These are phyloP conservation scores for Trametes punicea DNA, from an alignment of 768 basidiomycete species.

Conservation along the genomic window DNA sequence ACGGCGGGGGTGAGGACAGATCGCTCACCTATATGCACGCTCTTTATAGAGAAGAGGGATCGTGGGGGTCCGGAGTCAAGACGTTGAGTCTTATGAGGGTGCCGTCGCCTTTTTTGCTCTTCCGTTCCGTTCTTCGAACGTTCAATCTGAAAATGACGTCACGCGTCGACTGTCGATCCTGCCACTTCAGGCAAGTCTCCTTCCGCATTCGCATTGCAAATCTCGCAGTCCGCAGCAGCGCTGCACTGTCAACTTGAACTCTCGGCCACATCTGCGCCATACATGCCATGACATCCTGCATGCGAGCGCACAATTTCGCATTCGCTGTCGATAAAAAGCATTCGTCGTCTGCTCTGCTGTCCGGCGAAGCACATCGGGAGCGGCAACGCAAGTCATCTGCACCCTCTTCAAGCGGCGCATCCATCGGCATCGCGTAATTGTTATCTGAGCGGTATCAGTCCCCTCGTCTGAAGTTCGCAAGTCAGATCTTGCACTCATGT, in stretches of 20 bases:
- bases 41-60: neutral
- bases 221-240: neutral
- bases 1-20: conserved; percentile 1
- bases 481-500: neutral
- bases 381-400: conserved; percentile 3
- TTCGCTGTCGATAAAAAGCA: too few relatives aligned
- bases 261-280: too few relatives aligned
- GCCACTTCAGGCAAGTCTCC: conserved; percentile 4
- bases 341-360: too few relatives aligned
- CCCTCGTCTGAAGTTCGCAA: conserved; percentile 8
- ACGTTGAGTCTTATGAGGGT: neutral
- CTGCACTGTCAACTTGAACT: neutral
- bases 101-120: neutral
- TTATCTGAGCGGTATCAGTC: conserved; percentile 22
- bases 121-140: neutral
- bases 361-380: neutral
- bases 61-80: conserved; percentile 7
- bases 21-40: neutral
- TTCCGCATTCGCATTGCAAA: conserved; percentile 6
- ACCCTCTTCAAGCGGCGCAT: conserved; percentile 2
- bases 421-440: conserved; percentile 4
- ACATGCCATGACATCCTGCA: too few relatives aligned
- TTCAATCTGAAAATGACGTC: conserved; percentile 13
- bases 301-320: too few relatives aligned
- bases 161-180: conserved; percentile 10